Conservation (phyloP, 2,329 filamentous ascomycete species). For the Penicillium sp. region DNA sequence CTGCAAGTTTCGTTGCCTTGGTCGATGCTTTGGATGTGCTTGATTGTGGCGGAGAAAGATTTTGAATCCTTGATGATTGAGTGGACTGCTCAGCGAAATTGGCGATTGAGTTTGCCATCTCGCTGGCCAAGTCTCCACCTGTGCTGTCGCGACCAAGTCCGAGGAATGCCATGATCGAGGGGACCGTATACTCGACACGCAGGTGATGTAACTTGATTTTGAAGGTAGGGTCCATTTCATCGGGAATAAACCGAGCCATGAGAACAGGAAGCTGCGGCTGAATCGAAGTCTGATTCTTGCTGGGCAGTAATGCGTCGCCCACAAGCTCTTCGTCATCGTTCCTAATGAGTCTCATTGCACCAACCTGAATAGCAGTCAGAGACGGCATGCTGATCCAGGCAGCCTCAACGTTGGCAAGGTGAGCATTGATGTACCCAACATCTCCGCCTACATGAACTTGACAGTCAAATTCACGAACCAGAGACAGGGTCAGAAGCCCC, state of each 20-base stretch:
- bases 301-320: constrained; percentile 55
- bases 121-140: constrained; percentile 70
- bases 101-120: constrained; percentile 76
- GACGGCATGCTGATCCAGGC: constrained; percentile 84
- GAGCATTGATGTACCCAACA: constrained; percentile 64
- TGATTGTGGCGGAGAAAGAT: constrained; percentile 14
- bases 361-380: constrained; percentile 74
- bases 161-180: constrained; percentile 77
- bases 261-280: constrained; percentile 58
- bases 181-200: constrained; percentile 83
- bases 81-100: constrained; percentile 62
- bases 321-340: constrained; percentile 72
- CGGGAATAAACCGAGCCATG: constrained; percentile 86
- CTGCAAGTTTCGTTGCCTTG: constrained; percentile 54
- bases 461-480: constrained; percentile 64
- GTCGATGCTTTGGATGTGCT: constrained; percentile 25
- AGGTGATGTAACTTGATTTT: constrained; percentile 85
- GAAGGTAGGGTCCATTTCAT: constrained; percentile 88
- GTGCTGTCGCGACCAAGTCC: constrained; percentile 67
- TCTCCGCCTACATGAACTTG: constrained; percentile 65
- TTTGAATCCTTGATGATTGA: constrained; percentile 6
- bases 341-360: constrained; percentile 60
- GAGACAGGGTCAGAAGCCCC: constrained; percentile 73
- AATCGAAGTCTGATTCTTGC: constrained; percentile 15
- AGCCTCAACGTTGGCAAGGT: constrained; percentile 64